Evolutionary conservation across 352 stramenopile genomes (phyloP), one percentile per base, ranked within the genome.

Genomic region (Phytophthora melonis): DNA sequence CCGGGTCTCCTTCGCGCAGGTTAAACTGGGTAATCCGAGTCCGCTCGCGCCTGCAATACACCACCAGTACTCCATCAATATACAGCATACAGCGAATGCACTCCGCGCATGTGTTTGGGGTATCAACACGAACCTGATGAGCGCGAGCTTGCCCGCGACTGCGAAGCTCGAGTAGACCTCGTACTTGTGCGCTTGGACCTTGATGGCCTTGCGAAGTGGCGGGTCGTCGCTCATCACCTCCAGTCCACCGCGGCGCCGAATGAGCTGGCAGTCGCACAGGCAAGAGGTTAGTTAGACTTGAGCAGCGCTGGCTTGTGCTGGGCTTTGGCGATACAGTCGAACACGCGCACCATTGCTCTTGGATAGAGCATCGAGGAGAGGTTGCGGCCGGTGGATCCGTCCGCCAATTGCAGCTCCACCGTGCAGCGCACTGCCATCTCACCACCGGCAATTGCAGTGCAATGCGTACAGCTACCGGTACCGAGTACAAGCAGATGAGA

Each of bases 131-230:
- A 67, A 90, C 86, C 76, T 69, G 68, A 93, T 90, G 63, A 94
- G 86, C 11, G 86, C 81, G 18, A 91, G 66, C 49, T 92, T 94
- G 59, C 88, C 88, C 27, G 87, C 73, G 7, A 65, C 43, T 30
- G 86, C 54, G 41, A 89, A 86, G 36, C 88, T 91, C 58, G 86
- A 94, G 72, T 93, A 94, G 23, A 93, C 70, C 66, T 93, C 86
- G 66, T 87, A 80, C 55, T 72, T 73, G 66, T 84, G 78, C n/a
- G 72, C 56, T 58, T 78, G 72, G 34, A 91, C 58, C 58, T 81
- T 82, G 25, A 93, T 53, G 21, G 86, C 84, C 62, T 89, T 90
- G 66, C 66, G 83, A 57, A 90, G 57, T 43, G 75, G 74, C 41
- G 84, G 82, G 49, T 84, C 70, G 10, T 91, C 82, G 11, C 75